A percentile compares a stretch with the other conserved stretches of the same genome.
Conservation (phyloP, 1,284 basidiomycete species). For the Irpex rosettiformis region DNA sequence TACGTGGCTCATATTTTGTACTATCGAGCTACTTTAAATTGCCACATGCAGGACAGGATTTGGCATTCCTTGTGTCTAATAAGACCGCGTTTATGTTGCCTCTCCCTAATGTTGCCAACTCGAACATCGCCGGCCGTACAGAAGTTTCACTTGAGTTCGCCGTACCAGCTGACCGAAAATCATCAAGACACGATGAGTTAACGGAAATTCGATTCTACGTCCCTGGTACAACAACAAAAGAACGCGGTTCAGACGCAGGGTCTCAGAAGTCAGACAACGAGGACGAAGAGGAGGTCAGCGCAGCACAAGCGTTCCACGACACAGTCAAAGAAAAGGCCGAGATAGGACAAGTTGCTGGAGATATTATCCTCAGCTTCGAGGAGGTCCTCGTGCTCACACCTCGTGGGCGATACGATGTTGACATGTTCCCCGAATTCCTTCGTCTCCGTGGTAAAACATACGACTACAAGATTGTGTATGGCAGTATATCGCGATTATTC, state of each 20-base stretch:
- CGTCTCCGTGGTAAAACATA: constrained; percentile 97
- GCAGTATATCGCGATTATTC: constrained; percentile 88
- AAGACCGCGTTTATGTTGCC: constrained; percentile 93
- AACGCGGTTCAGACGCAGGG: constrained; percentile 73
- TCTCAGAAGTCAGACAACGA: constrained; percentile 70
- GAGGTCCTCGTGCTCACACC: constrained; percentile 97
- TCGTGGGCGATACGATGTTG: constrained; percentile 95
- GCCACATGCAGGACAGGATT: constrained; percentile 67
- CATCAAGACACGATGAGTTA: constrained; percentile 74
- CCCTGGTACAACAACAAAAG: constrained; percentile 75
- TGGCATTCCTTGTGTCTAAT: constrained; percentile 89
- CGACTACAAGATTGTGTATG: constrained; percentile 97
- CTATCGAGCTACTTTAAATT: neutral
- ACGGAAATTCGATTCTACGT: constrained; percentile 97
- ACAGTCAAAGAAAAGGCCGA: constrained; percentile 96
- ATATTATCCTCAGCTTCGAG: constrained; percentile 93
- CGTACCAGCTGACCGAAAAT: constrained; percentile 46
- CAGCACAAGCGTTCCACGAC: constrained; percentile 96
- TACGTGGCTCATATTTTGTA: constrained; percentile 31
- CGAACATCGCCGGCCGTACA: constrained; percentile 95
- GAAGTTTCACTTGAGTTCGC: constrained; percentile 97
- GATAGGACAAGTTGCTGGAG: constrained; percentile 89
- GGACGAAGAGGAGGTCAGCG: constrained; percentile 74
- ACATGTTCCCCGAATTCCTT: constrained; percentile 95
- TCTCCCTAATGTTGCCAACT: constrained; percentile 86